Conservation (phyloP, 202 grass and related monocot genomes). For the Hordeum pubiflorum region DNA sequence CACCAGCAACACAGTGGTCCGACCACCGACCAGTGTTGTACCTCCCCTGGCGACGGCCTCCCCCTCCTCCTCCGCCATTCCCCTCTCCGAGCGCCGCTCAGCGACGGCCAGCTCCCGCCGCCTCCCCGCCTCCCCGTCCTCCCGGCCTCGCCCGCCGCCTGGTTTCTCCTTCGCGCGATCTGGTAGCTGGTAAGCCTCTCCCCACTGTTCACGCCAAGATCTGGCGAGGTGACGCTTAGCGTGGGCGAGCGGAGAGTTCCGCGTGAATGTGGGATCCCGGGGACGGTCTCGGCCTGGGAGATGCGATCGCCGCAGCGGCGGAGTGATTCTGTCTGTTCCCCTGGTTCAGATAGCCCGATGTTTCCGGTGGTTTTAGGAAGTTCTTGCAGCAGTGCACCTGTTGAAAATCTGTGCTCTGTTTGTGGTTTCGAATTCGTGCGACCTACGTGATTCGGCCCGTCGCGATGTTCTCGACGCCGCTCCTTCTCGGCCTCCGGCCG, state of each 20-base stretch:
- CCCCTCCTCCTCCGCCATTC: background rate
- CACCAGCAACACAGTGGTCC: background rate
- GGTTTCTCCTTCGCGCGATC: background rate
- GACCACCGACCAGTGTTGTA: background rate
- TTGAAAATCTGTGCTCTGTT: background rate
- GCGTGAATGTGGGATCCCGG: background rate
- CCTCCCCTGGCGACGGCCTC: background rate
- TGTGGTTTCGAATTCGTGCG: background rate
- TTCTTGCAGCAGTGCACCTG: background rate
- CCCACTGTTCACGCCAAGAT: background rate
- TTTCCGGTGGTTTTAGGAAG: background rate
- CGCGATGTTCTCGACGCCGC: background rate
- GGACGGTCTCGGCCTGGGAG: background rate
- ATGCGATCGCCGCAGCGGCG: background rate
- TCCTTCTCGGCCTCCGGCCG: background rate
- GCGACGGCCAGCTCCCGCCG: background rate
- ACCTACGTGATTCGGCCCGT: no score
- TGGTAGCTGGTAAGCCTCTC: background rate
- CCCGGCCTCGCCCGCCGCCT: background rate
- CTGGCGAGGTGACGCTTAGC: background rate
- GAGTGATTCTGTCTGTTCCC: background rate
- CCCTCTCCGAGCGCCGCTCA: background rate
- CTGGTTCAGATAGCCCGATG: background rate
- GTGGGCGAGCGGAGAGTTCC: background rate
- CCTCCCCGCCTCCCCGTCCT: background rate